These are phyloP conservation scores for Fusarium tjaetaba DNA, from an alignment of 2,329 filamentous ascomycete species.

Conservation along the genomic window DNA sequence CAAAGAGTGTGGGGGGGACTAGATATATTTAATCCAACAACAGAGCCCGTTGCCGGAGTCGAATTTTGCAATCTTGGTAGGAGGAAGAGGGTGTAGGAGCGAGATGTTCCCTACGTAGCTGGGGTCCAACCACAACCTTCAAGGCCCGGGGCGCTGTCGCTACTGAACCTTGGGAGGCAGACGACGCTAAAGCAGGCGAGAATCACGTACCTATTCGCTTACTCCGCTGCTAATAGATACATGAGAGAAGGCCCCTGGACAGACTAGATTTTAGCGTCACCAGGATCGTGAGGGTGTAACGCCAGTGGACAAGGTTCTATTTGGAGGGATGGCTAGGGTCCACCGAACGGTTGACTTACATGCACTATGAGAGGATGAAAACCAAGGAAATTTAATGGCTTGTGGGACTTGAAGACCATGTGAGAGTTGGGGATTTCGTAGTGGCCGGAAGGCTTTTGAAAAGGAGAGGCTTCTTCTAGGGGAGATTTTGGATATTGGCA, in stretches of 20 bases:
- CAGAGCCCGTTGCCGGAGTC: conserved; percentile 37
- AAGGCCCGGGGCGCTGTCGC: conserved; percentile 34
- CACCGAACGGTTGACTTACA: conserved; percentile 35
- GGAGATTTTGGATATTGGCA: background rate
- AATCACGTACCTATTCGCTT: conserved; percentile 37
- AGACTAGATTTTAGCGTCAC: conserved; percentile 37
- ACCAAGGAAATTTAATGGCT: conserved; percentile 38
- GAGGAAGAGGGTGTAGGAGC: conserved; percentile 32
- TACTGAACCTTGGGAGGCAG: conserved; percentile 21
- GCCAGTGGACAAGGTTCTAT: conserved; percentile 41
- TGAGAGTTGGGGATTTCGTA: conserved; percentile 20
- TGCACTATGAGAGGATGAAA: conserved; percentile 29
- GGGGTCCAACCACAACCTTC: conserved; percentile 33
- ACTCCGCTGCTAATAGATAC: conserved; percentile 28
- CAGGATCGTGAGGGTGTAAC: conserved; percentile 41
- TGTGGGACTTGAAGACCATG: conserved; percentile 27
- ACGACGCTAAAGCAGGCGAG: conserved; percentile 38
- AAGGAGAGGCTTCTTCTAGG: background rate
- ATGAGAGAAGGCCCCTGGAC: conserved; percentile 24
- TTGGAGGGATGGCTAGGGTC: conserved; percentile 27
- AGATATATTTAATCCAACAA: conserved; percentile 25
- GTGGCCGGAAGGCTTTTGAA: background rate
- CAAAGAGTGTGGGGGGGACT: conserved; percentile 19
- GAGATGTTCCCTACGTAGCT: conserved; percentile 22
- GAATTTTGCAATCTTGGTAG: conserved; percentile 35